Evolutionary conservation across 176 grass and related monocot species (phyloP).

Genomic region (Eragrostis nindensis): DNA sequence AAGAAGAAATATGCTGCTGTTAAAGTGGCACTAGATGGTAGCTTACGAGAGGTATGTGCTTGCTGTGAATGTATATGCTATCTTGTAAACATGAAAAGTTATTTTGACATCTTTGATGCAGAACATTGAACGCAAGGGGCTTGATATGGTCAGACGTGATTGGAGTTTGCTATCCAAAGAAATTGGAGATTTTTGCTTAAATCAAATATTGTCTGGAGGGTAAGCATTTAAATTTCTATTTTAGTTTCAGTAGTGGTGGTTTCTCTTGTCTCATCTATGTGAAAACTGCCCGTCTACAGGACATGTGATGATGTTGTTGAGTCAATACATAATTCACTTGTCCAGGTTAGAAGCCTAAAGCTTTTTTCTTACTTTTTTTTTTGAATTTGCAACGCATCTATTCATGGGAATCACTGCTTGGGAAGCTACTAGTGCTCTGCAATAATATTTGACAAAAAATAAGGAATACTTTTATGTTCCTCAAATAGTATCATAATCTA

Average conservation of each 20-base stretch:
- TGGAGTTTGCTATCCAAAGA: slow-evolving; percentile 98
- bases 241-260: slow-evolving; percentile 4
- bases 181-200: slow-evolving; percentile 91
- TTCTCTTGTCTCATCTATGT: slow-evolving; percentile 29
- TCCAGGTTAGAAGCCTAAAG: slow-evolving; percentile 56
- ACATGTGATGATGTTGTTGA: slow-evolving; percentile 80
- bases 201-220: slow-evolving; percentile 92
- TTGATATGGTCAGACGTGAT: slow-evolving; percentile 97
- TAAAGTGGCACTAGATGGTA: slow-evolving; percentile 71
- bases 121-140: slow-evolving; percentile 93
- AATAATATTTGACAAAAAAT: slow-evolving; percentile 6
- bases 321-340: slow-evolving; percentile 75
- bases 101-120: slow-evolving; percentile 53
- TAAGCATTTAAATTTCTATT: slow-evolving; percentile 47
- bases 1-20: slow-evolving; percentile 99
- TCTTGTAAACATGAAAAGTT: slow-evolving; percentile 23
- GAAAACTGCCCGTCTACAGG: slow-evolving; percentile 49
- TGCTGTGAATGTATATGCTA: slow-evolving; percentile 23
- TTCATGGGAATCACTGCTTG: not conserved
- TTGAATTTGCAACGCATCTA: slow-evolving; percentile 20
- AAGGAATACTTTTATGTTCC: not conserved
- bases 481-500: not conserved
- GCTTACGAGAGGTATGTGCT: slow-evolving; percentile 55
- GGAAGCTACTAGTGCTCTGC: slow-evolving; percentile 23
- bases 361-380: slow-evolving; percentile 1